Base-by-base conservation (phyloP, 73 alveolate genomes). In the Tetrahymena thermophila region DNA sequence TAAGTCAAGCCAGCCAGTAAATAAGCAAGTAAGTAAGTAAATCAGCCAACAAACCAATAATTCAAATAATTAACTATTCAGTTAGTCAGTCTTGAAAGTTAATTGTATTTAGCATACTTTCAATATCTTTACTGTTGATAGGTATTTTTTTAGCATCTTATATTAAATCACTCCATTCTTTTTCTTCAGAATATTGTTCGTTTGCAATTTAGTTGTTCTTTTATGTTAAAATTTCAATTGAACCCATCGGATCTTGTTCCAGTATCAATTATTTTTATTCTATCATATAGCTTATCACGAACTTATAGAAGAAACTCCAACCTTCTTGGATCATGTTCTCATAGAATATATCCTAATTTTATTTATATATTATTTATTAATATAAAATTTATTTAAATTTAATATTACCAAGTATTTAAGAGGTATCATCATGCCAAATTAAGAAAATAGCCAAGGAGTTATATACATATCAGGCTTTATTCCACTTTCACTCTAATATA, bases 381-480 rank as follows among this genome's bases (percentile, higher is more conserved):
- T 35, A 84, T 35, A 43, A 95, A 50, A 58, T 93, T 89, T 94
- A 89, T 56, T 40, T 6, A 37, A 40, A 44, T 58, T 85, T 28
- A 95, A 85, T 6, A 94, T 84, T 31, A 94, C 96, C 96, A 97
- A 85, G 34, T 94, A 93, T 38, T 97, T 96, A 23, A 96, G 95
- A 16, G 99, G 99, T 0, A 97, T 94, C 35, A 97, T 94, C 93
- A 94, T 95, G 17, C 98, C 93, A 38, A 97, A 96, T 34, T 96
- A 93, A 19, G 98, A 94, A 43, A 97, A 93, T 43, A 96, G 84
- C 98, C 99, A 97, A 42, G 95, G 97, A 85, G 98, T 97, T 10
- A 98, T 98, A 96, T 94, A 97, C 99, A 97, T 97, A 35, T 97
- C 98, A 34, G 96, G 89, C 85, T 56, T 43, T 5, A 97, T 95